These are phyloP conservation scores for Fusarium oxysporum DNA, from an alignment of 2,329 filamentous ascomycete genomes.

Conservation along the genomic window DNA sequence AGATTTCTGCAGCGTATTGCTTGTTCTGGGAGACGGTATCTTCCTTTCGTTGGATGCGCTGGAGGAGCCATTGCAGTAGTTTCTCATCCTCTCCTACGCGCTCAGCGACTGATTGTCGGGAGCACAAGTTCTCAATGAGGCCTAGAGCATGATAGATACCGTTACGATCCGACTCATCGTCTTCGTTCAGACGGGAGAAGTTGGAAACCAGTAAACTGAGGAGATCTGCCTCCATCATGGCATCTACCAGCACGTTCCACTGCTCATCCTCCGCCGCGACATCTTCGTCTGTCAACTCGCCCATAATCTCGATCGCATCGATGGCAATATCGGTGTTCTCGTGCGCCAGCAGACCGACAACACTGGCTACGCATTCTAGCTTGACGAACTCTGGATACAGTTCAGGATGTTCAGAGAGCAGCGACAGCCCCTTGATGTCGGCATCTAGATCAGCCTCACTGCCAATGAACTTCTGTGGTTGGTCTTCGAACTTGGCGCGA, in stretches of 20 bases:
- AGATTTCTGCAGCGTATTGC: slow-evolving; percentile 91
- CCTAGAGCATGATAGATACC: slow-evolving; percentile 89
- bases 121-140: slow-evolving; percentile 88
- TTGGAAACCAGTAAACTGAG: slow-evolving; percentile 81
- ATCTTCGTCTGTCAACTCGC: slow-evolving; percentile 93
- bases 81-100: slow-evolving; percentile 76
- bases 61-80: slow-evolving; percentile 81
- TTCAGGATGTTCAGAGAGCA: slow-evolving; percentile 86
- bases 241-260: slow-evolving; percentile 81
- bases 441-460: slow-evolving; percentile 90
- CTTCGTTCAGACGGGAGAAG: slow-evolving; percentile 82
- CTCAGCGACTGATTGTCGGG: slow-evolving; percentile 74
- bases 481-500: slow-evolving; percentile 83
- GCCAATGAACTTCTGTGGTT: slow-evolving; percentile 85
- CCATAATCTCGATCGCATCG: slow-evolving; percentile 87
- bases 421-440: slow-evolving; percentile 86
- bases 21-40: slow-evolving; percentile 84
- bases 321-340: slow-evolving; percentile 98
- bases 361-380: slow-evolving; percentile 76
- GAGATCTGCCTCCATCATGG: slow-evolving; percentile 75
- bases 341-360: slow-evolving; percentile 87
- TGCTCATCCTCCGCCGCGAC: slow-evolving; percentile 83
- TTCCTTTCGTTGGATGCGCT: slow-evolving; percentile 77
- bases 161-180: slow-evolving; percentile 75
- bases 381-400: slow-evolving; percentile 85